Percentiles rank a stretch among this genome's conserved stretches.
These are phyloP conservation scores for Dactylellina haptotyla DNA, from an alignment of 2,329 filamentous ascomycete species.

Conservation along the genomic window DNA sequence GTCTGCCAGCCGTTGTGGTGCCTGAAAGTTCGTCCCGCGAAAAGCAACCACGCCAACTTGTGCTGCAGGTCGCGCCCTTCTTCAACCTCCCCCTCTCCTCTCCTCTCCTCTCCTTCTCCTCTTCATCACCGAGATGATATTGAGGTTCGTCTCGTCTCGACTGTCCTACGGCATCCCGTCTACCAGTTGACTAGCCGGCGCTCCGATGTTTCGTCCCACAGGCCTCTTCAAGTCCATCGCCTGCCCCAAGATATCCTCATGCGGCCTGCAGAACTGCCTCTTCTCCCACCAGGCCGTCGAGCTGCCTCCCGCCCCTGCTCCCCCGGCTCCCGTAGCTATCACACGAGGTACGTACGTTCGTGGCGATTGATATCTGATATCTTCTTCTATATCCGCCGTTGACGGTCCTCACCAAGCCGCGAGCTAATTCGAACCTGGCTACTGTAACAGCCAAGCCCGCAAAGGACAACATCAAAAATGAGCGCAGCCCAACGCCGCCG, in stretches of 20 bases:
- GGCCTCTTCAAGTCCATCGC: constrained; percentile 44
- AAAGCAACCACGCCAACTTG: no score
- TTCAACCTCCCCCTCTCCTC: constrained; percentile 9
- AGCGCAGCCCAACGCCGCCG: constrained; percentile 37
- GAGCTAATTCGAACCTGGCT: background rate
- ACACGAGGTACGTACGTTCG: background rate
- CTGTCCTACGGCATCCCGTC: constrained; percentile 13
- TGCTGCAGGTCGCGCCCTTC: background rate
- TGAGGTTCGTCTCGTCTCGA: constrained; percentile 37
- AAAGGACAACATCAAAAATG: constrained; percentile 18
- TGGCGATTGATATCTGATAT: no score
- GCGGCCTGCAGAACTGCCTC: constrained; percentile 43
- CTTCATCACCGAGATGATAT: constrained; percentile 31
- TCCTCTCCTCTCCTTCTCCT: constrained; percentile 1
- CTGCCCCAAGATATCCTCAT: constrained; percentile 45
- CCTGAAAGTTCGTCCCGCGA: no score
- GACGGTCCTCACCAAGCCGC: background rate
- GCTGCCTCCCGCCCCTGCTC: background rate
- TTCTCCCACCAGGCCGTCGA: constrained; percentile 44
- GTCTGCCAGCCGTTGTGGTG: no score
- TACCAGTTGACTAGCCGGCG: constrained; percentile 51
- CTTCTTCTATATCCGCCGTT: background rate
- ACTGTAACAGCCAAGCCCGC: background rate
- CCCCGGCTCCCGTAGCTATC: background rate
- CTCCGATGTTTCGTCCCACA: constrained; percentile 40